Base-by-base conservation (phyloP, 306 rosid species). In the Elaeagnus macrophylla region DNA sequence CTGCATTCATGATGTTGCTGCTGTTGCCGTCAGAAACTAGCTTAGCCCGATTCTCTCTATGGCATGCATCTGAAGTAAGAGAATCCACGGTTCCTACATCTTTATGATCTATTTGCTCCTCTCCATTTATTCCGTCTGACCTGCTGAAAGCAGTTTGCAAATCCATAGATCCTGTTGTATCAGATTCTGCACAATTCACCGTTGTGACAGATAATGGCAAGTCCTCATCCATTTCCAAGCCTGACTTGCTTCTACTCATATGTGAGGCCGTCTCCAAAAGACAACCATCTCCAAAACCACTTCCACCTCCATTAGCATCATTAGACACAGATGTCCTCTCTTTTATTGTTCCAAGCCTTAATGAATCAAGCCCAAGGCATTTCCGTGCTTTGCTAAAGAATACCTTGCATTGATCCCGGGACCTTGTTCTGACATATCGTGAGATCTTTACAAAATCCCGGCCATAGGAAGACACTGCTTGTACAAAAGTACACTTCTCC, bases 341-440 rank as follows among this genome's bases (percentile, higher is more conserved):
- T 80, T 68, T 75, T 64, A 69, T 74, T 60, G 74, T 64, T 44
- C 63, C 65, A 48, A 78, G 78, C 54, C 45, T 80, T 55, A 81
- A 51, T 45, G 72, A 62, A 77, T 93, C 86, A 62, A 88, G 71
- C 15, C 90, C 94, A 73, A 93, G 94, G 64, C 94, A 79, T 59
- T 83, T 93, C 50, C 88, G 75, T 53, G 88, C 95, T 83, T 93
- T 93, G 64, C 99, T 93, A 62, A 84, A 93, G 68, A 88, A 93
- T 51, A 83, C 83, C 68, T 83, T 93, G 80, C 99, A 93, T 72
- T 93, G 95, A 51, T 85, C 89, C 64, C 68, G 71, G 41, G 95
- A 82, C 66, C 77, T 88, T 6, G 99, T 79, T 56, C 83, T 58
- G n/a, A 93, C 76, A 51, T 82, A 75, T 8, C 72, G 72, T 10